Evolutionary conservation across 1,284 basidiomycete species (phyloP), one percentile per base, ranked within the genome.

Genomic region (Marasmius fiardii): DNA sequence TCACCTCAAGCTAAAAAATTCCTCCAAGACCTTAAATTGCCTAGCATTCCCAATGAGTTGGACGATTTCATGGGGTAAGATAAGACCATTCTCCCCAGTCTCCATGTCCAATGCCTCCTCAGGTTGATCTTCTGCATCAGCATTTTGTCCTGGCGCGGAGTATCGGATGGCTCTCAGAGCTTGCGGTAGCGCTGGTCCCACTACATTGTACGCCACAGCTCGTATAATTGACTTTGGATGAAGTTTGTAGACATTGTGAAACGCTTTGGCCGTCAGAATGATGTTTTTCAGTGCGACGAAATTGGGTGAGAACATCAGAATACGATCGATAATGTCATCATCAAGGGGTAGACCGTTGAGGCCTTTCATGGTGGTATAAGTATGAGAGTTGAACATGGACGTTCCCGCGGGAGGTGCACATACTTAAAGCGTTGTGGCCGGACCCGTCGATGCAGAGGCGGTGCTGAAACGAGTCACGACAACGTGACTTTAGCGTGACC

Each of bases 1-100:
- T 20, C n/a, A 74, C 75, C 70, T 71, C 58, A 66, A 60, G 53
- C 74, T 76, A 53, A 71, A 76, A 4, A 73, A 49, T 2, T 65
- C 60, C 53, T 74, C 73, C 2, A 75, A 44, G 5, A 52, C 53
- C 7, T 20, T 55, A 10, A 69, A 61, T 4, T 65, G 56, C 0
- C 55, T 18, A 4, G 66, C 67, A 51, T 67, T 62, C 1, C 43
- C 12, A 4, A 61, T 58, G 18, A 74, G 57, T 0, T 45, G 24
- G 7, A 51, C 44, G 31, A 49, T 49, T 23, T 58, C 43, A 24
- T 57, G 8, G 37, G 31, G 24, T 47, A 54, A 55, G 16, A 54
- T 54, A 14, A 33, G 33, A 20, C n/a, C 31, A 8, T 43, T 2
- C 16, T 54, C 43, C 3, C 47, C 31, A 16, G 33, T 28, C 33